Percentiles rank a stretch among this genome's conserved stretches.
Conservation (phyloP, 805 yeast species). For the Metschnikowia kofuensis region DNA sequence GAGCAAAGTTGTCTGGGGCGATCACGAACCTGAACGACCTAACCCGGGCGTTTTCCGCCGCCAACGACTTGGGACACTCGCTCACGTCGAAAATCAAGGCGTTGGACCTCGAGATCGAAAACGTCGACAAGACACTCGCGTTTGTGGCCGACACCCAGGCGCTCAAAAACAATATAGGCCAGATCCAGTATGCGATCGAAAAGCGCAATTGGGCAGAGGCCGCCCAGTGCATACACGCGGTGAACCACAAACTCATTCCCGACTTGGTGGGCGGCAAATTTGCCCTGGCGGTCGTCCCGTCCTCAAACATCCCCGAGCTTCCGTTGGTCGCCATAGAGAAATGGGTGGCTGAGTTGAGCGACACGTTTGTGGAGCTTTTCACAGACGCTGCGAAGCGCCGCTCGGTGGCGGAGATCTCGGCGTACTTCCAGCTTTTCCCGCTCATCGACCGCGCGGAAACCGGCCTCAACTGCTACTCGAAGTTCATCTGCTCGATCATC, state of each 20-base stretch:
- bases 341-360: slow-evolving; percentile 60
- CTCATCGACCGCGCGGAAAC: slow-evolving; percentile 65
- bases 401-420: slow-evolving; percentile 68
- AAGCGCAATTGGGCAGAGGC: slow-evolving; percentile 74
- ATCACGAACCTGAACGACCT: slow-evolving; percentile 55
- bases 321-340: slow-evolving; percentile 56
- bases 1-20: slow-evolving; percentile 64
- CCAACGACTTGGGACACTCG: slow-evolving; percentile 62
- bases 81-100: slow-evolving; percentile 68
- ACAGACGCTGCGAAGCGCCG: slow-evolving; percentile 62
- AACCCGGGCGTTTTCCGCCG: slow-evolving; percentile 50
- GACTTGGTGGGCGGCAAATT: slow-evolving; percentile 59
- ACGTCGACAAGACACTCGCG: slow-evolving; percentile 57
- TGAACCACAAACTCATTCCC: slow-evolving; percentile 46
- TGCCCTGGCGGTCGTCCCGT: slow-evolving; percentile 80
- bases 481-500: slow-evolving; percentile 80
- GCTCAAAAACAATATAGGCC: slow-evolving; percentile 63
- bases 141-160: slow-evolving; percentile 65
- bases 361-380: slow-evolving; percentile 60
- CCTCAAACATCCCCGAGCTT: slow-evolving; percentile 76
- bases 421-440: slow-evolving; percentile 85
- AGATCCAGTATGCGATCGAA: slow-evolving; percentile 66
- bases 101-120: slow-evolving; percentile 65
- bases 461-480: slow-evolving; percentile 81
- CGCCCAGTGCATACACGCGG: slow-evolving; percentile 56